A percentile compares a stretch with the other conserved stretches of the same genome.
These are phyloP conservation scores for Carex arenaria DNA, from an alignment of 202 grass and related monocot species.

Conservation along the genomic window DNA sequence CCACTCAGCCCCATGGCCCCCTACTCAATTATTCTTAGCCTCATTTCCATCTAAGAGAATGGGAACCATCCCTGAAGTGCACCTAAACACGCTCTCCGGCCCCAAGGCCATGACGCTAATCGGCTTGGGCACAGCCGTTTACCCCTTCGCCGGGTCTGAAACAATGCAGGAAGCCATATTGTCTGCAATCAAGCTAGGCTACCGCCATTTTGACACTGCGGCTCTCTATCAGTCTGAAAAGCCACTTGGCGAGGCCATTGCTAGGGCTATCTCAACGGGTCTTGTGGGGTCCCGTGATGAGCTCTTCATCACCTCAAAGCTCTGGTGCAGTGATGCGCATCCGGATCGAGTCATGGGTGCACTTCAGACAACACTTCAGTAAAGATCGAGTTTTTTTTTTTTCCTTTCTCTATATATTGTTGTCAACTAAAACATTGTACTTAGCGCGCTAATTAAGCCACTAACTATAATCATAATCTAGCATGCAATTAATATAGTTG, in stretches of 20 bases:
- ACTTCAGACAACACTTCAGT: constrained; percentile 48
- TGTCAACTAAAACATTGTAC: not conserved
- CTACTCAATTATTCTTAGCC: no score
- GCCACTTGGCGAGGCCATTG: constrained; percentile 56
- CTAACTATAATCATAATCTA: no score
- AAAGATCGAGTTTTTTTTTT: not conserved
- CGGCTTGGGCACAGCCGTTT: constrained; percentile 62
- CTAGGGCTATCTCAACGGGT: constrained; percentile 41
- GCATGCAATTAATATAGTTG: no score
- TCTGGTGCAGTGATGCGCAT: constrained; percentile 69
- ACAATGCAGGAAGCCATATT: constrained; percentile 36
- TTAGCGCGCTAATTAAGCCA: not conserved
- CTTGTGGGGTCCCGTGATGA: constrained; percentile 40
- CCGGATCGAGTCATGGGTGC: constrained; percentile 48
- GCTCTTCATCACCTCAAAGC: constrained; percentile 83
- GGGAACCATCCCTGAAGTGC: constrained; percentile 16
- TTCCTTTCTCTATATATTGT: not conserved
- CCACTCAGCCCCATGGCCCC: not conserved
- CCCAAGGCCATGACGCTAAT: constrained; percentile 40
- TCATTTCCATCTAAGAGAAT: not conserved
- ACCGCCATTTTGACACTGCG: constrained; percentile 74
- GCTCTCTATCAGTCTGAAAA: constrained; percentile 55
- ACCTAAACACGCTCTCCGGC: constrained; percentile 1
- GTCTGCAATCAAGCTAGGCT: constrained; percentile 49
- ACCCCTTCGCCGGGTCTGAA: constrained; percentile 32